These are phyloP conservation scores for Aspergillus carbonarius DNA, from an alignment of 2,329 filamentous ascomycete genomes.

Conservation along the genomic window DNA sequence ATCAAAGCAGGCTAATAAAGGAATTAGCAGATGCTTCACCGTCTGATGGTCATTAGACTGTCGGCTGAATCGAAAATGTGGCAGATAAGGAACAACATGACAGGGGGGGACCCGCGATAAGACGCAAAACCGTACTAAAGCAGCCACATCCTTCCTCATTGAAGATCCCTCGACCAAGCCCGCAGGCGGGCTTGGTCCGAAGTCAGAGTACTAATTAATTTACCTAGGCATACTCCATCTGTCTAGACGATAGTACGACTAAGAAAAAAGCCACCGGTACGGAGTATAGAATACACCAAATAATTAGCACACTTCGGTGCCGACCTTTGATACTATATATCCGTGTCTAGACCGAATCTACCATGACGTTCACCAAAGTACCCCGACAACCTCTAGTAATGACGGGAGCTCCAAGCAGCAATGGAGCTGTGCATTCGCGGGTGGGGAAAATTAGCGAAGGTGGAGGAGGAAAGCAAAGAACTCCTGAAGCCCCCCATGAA, in stretches of 20 bases:
- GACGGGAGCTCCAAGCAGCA: neutral
- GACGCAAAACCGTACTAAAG: neutral
- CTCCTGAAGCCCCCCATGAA: neutral
- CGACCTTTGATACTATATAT: neutral
- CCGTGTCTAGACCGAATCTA: neutral
- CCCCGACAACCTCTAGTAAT: neutral
- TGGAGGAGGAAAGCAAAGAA: neutral
- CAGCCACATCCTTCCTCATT: neutral
- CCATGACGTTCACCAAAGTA: neutral
- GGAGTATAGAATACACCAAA: too few species aligned
- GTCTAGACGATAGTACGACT: too few species aligned
- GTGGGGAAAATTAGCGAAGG: too few species aligned
- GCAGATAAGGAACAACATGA: neutral
- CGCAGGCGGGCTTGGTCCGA: neutral
- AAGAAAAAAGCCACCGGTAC: too few species aligned
- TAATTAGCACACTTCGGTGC: too few species aligned
- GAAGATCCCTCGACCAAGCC: neutral
- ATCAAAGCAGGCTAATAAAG: too few species aligned
- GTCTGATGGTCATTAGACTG: neutral
- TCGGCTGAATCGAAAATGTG: neutral
- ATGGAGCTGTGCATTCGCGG: too few species aligned
- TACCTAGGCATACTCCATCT: too few species aligned
- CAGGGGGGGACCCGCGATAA: neutral
- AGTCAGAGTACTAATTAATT: neutral
- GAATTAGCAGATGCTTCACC: too few species aligned